phyloP scores from a whole-genome alignment of 2,329 filamentous ascomycete genomes.

The Chaetomium strumarium region DNA sequence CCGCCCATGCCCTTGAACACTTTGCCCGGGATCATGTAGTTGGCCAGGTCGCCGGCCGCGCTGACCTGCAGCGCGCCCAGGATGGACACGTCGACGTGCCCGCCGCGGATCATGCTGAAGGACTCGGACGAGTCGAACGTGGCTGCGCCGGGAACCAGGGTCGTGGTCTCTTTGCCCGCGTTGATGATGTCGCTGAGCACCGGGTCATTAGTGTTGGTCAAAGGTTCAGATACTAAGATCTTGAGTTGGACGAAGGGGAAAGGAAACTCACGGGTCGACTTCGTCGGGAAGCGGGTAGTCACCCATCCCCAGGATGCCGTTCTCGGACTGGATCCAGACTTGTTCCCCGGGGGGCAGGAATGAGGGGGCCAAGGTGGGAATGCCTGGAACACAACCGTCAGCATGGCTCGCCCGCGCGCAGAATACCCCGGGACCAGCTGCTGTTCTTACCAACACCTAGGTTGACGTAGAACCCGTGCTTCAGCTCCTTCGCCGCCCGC shows the following conservation, averaged over 20 bases:
- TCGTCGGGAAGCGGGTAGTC: slow-evolving; percentile 68
- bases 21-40: slow-evolving; percentile 88
- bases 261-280: slow-evolving; percentile 52
- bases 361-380: slow-evolving; percentile 77
- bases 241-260: too few relatives aligned
- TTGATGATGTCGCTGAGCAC: slow-evolving; percentile 64
- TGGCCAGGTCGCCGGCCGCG: slow-evolving; percentile 72
- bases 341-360: slow-evolving; percentile 63
- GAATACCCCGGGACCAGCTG: neutral
- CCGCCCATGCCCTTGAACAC: slow-evolving; percentile 84
- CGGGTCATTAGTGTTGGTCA: neutral
- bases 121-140: slow-evolving; percentile 77
- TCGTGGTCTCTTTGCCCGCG: slow-evolving; percentile 83
- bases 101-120: slow-evolving; percentile 82
- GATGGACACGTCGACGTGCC: slow-evolving; percentile 78
- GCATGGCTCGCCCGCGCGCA: neutral
- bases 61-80: slow-evolving; percentile 77
- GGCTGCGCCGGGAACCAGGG: slow-evolving; percentile 67
- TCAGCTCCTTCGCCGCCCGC: slow-evolving; percentile 73
- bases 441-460: slow-evolving; percentile 54
- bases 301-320: slow-evolving; percentile 79
- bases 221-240: neutral
- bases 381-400: slow-evolving; percentile 40
- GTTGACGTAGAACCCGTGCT: slow-evolving; percentile 75
- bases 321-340: slow-evolving; percentile 83